Evolutionary conservation across 306 rosid genomes (phyloP).

Genomic region (Oemleria cerasiformis): DNA sequence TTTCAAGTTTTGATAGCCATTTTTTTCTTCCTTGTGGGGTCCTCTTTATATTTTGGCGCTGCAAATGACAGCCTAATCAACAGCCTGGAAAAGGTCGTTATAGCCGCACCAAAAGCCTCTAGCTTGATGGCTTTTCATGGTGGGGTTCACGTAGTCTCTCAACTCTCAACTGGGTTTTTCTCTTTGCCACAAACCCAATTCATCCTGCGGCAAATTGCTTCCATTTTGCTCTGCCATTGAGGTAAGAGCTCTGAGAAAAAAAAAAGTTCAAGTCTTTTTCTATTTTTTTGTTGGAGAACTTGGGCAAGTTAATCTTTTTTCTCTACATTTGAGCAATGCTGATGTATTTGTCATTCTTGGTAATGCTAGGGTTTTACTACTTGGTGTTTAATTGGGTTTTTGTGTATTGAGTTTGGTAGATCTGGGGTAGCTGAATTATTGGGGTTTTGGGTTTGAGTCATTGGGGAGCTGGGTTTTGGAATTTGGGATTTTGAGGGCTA

Average conservation of each 20-base stretch:
- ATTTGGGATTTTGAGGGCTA: constrained; percentile 16
- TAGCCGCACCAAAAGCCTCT: constrained; percentile 27
- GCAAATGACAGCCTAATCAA: constrained; percentile 43
- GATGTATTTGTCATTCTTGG: background rate
- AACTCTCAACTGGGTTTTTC: constrained; percentile 22
- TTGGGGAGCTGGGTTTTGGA: constrained; percentile 28
- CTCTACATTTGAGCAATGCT: constrained; percentile 19
- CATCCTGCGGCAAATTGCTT: constrained; percentile 7
- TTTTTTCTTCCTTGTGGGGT: constrained; percentile 31
- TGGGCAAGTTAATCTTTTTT: background rate
- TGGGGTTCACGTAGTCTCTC: constrained; percentile 17
- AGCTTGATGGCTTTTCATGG: constrained; percentile 28
- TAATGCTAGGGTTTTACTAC: constrained; percentile 2
- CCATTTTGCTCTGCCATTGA: constrained; percentile 17
- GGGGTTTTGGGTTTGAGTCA: background rate
- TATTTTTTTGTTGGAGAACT: constrained; percentile 20
- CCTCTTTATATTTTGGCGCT: constrained; percentile 28
- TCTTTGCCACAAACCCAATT: constrained; percentile 24
- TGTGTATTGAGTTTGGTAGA: constrained; percentile 26
- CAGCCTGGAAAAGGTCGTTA: constrained; percentile 54
- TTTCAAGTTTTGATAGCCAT: constrained; percentile 7
- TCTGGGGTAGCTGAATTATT: constrained; percentile 22
- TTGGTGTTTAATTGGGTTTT: constrained; percentile 5
- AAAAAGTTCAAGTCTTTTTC: constrained; percentile 2
- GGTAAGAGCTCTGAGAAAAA: constrained; percentile 25